Percentiles rank a stretch among this genome's conserved stretches.
These are phyloP conservation scores for Gyrodon lividus DNA, from an alignment of 768 basidiomycete genomes.

Conservation along the genomic window DNA sequence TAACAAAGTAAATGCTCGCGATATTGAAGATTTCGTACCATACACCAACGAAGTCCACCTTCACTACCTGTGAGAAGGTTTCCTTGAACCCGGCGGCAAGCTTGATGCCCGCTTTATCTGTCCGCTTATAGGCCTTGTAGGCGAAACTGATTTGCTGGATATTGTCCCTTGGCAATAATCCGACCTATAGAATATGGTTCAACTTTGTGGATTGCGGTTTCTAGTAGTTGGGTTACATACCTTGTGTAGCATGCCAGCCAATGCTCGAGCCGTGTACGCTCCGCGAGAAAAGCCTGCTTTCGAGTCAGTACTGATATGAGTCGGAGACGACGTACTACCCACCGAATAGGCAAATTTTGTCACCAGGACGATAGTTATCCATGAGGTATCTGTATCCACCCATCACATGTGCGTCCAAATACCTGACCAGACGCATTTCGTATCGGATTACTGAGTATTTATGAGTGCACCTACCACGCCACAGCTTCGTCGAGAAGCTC, in stretches of 20 bases:
- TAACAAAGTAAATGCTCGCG: neutral
- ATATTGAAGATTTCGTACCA: constrained; percentile 46
- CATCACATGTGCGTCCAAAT: constrained; percentile 67
- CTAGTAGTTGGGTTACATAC: constrained; percentile 29
- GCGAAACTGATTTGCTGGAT: constrained; percentile 70
- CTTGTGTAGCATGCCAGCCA: constrained; percentile 75
- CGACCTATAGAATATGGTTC: constrained; percentile 45
- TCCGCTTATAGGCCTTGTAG: constrained; percentile 65
- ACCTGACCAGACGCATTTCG: constrained; percentile 41
- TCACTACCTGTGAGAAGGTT: constrained; percentile 65
- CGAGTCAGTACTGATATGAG: constrained; percentile 12
- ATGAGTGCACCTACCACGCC: constrained; percentile 54
- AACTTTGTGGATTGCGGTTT: neutral
- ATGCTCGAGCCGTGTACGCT: constrained; percentile 64
- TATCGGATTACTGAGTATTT: neutral
- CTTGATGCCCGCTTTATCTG: constrained; percentile 41
- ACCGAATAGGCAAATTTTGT: constrained; percentile 77
- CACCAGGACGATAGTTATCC: constrained; percentile 72
- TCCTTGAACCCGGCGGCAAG: constrained; percentile 68
- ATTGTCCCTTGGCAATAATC: constrained; percentile 68
- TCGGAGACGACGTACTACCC: constrained; percentile 3
- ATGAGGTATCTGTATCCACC: constrained; percentile 78
- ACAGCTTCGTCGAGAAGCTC: constrained; percentile 65
- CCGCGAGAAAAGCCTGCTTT: constrained; percentile 72
- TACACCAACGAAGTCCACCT: constrained; percentile 77